Conservation (phyloP, 2,329 filamentous ascomycete species). For the Nigrospora oryzae region DNA sequence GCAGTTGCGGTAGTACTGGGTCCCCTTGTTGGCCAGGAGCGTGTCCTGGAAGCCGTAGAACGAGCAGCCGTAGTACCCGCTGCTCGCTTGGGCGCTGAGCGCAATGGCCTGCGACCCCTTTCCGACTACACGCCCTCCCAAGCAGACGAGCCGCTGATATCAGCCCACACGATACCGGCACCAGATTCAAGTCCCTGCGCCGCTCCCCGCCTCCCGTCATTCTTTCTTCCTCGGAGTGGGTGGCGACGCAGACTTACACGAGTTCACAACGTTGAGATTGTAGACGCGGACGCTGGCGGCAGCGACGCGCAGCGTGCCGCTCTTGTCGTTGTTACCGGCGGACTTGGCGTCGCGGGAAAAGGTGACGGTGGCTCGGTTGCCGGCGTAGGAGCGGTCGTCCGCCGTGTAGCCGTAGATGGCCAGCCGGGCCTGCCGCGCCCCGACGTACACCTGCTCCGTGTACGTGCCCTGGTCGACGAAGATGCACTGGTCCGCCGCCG, state of each 20-base stretch:
- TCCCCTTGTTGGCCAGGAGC: conserved; percentile 33
- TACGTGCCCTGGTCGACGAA: conserved; percentile 56
- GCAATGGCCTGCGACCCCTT: conserved; percentile 37
- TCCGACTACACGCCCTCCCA: conserved; percentile 19
- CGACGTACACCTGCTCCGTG: conserved; percentile 49
- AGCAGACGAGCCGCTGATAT: neutral
- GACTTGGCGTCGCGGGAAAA: conserved; percentile 35
- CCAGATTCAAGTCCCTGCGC: no score
- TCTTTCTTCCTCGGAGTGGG: no score
- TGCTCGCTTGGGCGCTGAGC: conserved; percentile 31
- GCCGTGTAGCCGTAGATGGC: conserved; percentile 52
- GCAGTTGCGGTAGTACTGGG: conserved; percentile 36
- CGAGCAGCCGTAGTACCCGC: conserved; percentile 37
- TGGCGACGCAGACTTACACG: conserved; percentile 12
- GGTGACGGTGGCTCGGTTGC: conserved; percentile 49
- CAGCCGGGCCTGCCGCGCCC: conserved; percentile 34
- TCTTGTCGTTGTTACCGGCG: conserved; percentile 43
- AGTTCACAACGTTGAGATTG: conserved; percentile 47
- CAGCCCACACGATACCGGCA: no score
- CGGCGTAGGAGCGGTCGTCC: conserved; percentile 39
- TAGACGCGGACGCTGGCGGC: conserved; percentile 48
- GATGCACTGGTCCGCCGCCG: conserved; percentile 44
- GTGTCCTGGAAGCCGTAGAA: conserved; percentile 43
- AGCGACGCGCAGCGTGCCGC: conserved; percentile 33
- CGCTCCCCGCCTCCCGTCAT: no score